Evolutionary conservation across 768 basidiomycete species (phyloP).

Genomic region (Boletus vinaceobasis): DNA sequence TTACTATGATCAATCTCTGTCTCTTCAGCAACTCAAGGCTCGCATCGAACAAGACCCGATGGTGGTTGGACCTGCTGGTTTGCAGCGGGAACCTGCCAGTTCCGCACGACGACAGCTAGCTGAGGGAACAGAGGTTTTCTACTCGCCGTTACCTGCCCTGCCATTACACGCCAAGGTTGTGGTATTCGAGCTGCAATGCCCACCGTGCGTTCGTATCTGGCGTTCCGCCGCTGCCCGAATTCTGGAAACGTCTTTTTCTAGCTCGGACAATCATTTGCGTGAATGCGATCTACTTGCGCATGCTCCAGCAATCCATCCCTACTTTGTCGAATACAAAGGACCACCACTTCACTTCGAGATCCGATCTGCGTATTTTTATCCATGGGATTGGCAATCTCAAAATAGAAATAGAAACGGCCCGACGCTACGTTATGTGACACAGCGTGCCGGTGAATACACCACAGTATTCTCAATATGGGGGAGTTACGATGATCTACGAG

Average conservation of each 20-base stretch:
- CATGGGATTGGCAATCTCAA: background rate
- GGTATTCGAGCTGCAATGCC: constrained; percentile 40
- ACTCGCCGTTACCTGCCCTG: constrained; percentile 43
- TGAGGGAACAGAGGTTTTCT: background rate
- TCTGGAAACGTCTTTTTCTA: too few species aligned
- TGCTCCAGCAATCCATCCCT: constrained; percentile 26
- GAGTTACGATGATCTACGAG: too few species aligned
- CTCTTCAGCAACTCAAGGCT: constrained; percentile 24
- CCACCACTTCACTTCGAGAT: background rate
- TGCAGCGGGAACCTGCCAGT: constrained; percentile 4
- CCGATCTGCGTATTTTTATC: background rate
- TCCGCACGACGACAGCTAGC: background rate
- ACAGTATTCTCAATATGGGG: too few species aligned
- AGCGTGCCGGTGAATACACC: too few species aligned
- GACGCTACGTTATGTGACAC: background rate
- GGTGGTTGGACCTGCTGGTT: constrained; percentile 5
- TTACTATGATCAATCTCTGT: too few species aligned
- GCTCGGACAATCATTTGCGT: background rate
- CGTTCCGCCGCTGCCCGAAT: constrained; percentile 33
- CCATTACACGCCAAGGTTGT: constrained; percentile 18
- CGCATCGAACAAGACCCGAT: too few species aligned
- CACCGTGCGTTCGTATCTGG: constrained; percentile 36
- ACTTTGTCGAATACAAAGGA: background rate
- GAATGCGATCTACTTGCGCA: background rate
- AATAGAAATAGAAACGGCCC: too few species aligned